Percentiles rank a stretch among this genome's conserved stretches.
Evolutionary conservation across 306 rosid genomes (phyloP).

Genomic region (Quercus rubra): DNA sequence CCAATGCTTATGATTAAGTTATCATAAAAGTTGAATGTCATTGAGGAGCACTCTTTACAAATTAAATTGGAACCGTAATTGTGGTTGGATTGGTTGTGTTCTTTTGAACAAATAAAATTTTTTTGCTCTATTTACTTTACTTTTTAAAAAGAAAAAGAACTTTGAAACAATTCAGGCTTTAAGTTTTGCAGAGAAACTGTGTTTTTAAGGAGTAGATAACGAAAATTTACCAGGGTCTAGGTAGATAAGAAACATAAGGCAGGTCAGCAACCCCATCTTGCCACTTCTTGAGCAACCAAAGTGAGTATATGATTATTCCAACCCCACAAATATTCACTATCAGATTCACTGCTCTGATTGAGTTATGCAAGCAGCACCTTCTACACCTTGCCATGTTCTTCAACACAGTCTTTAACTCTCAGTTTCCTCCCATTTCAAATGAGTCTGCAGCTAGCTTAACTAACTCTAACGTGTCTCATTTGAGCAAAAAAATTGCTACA

Average conservation of each 20-base stretch:
- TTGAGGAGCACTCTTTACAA: no score
- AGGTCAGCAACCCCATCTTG: conserved; percentile 23
- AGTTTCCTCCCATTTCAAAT: no score
- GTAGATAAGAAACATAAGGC: neutral
- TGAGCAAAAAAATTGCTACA: no score
- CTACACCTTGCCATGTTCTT: conserved; percentile 24
- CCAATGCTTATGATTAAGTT: no score
- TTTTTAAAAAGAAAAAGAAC: no score
- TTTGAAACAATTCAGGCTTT: neutral
- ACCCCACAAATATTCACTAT: conserved; percentile 33
- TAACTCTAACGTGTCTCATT: no score
- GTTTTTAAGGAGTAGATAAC: neutral
- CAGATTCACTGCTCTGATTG: conserved; percentile 26
- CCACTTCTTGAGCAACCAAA: conserved; percentile 55
- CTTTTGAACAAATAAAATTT: no score
- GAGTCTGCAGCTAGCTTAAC: no score
- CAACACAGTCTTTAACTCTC: no score
- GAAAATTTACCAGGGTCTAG: conserved; percentile 39
- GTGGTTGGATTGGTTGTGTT: no score
- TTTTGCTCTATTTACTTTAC: neutral
- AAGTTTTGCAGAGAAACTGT: neutral
- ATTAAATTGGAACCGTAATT: no score
- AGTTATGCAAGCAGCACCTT: conserved; percentile 28
- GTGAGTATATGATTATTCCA: conserved; percentile 45
- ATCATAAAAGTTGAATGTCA: no score